Percentiles rank a stretch among this genome's conserved stretches.
Evolutionary conservation across 2,329 filamentous ascomycete species (phyloP).

Genomic region (Ilyonectria mors-panacis): DNA sequence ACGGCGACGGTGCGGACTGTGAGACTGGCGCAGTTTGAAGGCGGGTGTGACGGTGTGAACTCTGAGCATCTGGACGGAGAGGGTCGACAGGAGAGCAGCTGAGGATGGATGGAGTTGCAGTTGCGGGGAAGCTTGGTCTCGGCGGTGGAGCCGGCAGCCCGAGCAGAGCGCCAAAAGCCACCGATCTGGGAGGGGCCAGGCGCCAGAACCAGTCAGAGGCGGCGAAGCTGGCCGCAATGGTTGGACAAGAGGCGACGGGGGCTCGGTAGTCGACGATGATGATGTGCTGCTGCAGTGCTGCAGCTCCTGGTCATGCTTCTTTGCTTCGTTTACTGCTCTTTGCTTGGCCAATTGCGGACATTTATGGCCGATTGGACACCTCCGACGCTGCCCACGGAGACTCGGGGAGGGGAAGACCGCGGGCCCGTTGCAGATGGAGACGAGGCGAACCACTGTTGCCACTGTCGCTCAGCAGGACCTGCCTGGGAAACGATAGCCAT

Average conservation of each 20-base stretch:
- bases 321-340: background rate
- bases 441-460: background rate
- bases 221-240: constrained; percentile 22
- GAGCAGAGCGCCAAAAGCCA: constrained; percentile 36
- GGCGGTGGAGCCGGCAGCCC: constrained; percentile 39
- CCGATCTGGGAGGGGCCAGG: constrained; percentile 39
- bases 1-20: constrained; percentile 38
- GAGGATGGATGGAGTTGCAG: constrained; percentile 25
- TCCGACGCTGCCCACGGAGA: background rate
- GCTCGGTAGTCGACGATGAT: constrained; percentile 27
- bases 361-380: constrained; percentile 17
- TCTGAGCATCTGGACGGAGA: constrained; percentile 48
- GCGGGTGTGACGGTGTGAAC: constrained; percentile 48
- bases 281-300: constrained; percentile 27
- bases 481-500: background rate
- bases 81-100: constrained; percentile 3
- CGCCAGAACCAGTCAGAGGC: constrained; percentile 39
- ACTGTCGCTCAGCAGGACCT: background rate
- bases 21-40: constrained; percentile 31
- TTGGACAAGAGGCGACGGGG: constrained; percentile 23
- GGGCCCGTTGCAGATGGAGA: background rate
- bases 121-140: constrained; percentile 45
- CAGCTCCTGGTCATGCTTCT: constrained; percentile 28
- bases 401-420: background rate
- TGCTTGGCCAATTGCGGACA: constrained; percentile 22